These are phyloP conservation scores for Neurospora intermedia DNA, from an alignment of 495 filamentous ascomycete species.

Conservation along the genomic window DNA sequence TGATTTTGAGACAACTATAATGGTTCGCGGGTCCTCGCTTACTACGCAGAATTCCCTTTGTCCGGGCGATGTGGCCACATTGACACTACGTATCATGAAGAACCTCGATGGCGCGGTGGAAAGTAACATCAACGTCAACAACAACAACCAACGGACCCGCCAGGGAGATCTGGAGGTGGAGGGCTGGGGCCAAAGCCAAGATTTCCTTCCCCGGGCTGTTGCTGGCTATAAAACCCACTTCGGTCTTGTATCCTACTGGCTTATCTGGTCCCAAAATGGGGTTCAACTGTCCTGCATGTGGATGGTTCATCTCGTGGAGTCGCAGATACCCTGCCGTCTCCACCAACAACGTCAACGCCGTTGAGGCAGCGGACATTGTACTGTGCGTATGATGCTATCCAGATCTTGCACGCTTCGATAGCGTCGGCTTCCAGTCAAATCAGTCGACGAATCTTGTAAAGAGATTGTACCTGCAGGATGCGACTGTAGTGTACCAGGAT, in stretches of 20 bases:
- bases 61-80: background rate
- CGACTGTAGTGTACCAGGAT: background rate
- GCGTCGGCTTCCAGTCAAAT: background rate
- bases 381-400: background rate
- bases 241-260: slow-evolving; percentile 17
- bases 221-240: slow-evolving; percentile 1
- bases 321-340: background rate
- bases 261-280: slow-evolving; percentile 1
- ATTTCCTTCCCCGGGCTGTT: background rate
- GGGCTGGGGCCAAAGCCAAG: background rate
- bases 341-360: background rate
- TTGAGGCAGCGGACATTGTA: background rate
- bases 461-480: background rate
- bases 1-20: background rate
- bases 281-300: slow-evolving; percentile 9
- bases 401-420: background rate
- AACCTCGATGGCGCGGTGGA: background rate
- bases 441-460: background rate
- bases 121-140: background rate
- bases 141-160: background rate
- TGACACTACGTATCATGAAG: background rate
- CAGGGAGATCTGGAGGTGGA: background rate
- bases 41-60: background rate
- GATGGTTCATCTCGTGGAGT: slow-evolving; percentile 9
- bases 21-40: background rate